phyloP scores from a whole-genome alignment of 192 early-diverging fungal species.

The Coemansia sp. region DNA sequence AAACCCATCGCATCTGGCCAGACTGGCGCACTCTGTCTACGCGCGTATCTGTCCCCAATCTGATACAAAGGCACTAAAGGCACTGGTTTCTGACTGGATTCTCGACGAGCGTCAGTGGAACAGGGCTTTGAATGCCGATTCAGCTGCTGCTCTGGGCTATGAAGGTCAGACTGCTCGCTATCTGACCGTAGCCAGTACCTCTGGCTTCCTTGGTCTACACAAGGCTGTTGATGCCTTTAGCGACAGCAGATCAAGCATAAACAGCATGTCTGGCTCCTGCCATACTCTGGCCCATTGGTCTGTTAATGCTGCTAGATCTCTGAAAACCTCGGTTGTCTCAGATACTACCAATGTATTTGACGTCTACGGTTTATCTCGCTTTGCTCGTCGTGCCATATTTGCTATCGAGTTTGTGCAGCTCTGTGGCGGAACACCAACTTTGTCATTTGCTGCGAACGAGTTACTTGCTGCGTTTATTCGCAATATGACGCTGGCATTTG shows the following conservation, averaged over 20 bases:
- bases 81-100: conserved; percentile 28
- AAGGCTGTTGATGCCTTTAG: conserved; percentile 21
- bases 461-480: conserved; percentile 11
- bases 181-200: conserved; percentile 10
- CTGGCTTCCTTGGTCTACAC: conserved; percentile 28
- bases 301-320: neutral
- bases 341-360: conserved; percentile 10
- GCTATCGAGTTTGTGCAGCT: conserved; percentile 25
- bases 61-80: conserved; percentile 4
- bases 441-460: neutral
- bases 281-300: conserved; percentile 42
- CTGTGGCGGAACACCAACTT: neutral
- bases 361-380: conserved; percentile 23
- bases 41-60: conserved; percentile 30
- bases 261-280: conserved; percentile 11
- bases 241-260: neutral
- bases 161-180: conserved; percentile 3
- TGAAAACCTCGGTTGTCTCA: neutral
- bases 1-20: conserved; percentile 31
- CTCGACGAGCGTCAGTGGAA: conserved; percentile 18
- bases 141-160: neutral
- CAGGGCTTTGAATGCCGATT: conserved; percentile 9
- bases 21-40: conserved; percentile 29
- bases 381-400: conserved; percentile 45
- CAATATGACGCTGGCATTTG: conserved; percentile 37